Percentiles rank a stretch among this genome's conserved stretches.
phyloP scores from a whole-genome alignment of 1,284 basidiomycete species.

The Cronartium ribicola region DNA sequence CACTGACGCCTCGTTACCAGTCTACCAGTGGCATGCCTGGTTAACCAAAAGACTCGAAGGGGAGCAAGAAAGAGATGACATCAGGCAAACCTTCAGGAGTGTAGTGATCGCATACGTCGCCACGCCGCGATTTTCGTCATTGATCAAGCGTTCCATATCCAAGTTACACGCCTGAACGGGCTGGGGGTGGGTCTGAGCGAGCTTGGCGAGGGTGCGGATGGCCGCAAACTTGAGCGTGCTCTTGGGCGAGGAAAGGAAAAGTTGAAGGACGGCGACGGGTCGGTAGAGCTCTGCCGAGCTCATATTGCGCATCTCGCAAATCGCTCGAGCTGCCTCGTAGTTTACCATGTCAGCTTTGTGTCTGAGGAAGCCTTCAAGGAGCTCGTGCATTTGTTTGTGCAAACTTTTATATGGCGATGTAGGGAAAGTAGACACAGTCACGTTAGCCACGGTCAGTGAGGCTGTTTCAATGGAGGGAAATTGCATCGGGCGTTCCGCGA shows the following conservation, averaged over 20 bases:
- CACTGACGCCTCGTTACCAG: conserved; percentile 96
- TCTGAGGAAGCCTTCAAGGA: conserved; percentile 88
- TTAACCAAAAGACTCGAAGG: conserved; percentile 40
- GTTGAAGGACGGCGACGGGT: conserved; percentile 86
- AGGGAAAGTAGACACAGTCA: not conserved
- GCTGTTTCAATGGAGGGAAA: not conserved
- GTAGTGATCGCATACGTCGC: conserved; percentile 99
- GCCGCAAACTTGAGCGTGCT: conserved; percentile 94
- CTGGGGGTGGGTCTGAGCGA: conserved; percentile 74
- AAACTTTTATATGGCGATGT: conserved; percentile 51
- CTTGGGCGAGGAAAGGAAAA: conserved; percentile 90
- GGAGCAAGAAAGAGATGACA: conserved; percentile 5
- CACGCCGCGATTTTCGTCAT: conserved; percentile 90
- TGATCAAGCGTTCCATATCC: conserved; percentile 95
- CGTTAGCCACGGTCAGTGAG: not conserved
- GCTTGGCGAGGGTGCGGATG: conserved; percentile 85
- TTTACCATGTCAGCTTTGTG: conserved; percentile 99
- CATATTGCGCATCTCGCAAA: conserved; percentile 90
- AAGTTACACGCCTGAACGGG: conserved; percentile 91
- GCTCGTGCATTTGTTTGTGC: conserved; percentile 86
- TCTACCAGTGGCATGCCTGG: conserved; percentile 55
- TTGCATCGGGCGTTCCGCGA: not conserved
- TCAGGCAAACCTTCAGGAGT: conserved; percentile 70
- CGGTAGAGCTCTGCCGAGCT: conserved; percentile 72
- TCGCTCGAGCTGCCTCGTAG: conserved; percentile 93